A percentile compares a stretch with the other conserved stretches of the same genome.
These are phyloP conservation scores for Lonicera japonica DNA, from an alignment of 129 eudicot genomes.

Conservation along the genomic window DNA sequence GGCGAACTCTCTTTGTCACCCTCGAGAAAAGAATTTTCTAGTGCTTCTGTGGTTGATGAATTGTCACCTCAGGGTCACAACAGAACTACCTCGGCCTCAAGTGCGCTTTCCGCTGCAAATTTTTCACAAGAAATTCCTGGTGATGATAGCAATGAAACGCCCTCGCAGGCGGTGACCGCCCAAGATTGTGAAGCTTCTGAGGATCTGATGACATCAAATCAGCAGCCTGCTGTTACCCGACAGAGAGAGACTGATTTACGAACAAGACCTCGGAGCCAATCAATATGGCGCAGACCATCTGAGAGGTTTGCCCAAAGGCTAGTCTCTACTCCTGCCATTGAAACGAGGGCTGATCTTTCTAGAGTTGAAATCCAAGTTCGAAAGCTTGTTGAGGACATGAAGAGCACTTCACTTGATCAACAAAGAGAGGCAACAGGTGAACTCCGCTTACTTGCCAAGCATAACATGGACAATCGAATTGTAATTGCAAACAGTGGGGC, in stretches of 20 bases:
- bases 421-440: constrained; percentile 49
- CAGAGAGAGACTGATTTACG: constrained; percentile 53
- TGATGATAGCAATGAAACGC: constrained; percentile 41
- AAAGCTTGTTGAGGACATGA: constrained; percentile 56
- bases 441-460: constrained; percentile 67
- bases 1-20: constrained; percentile 27
- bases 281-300: constrained; percentile 66
- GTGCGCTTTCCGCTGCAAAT: constrained; percentile 38
- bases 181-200: constrained; percentile 49
- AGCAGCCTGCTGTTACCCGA: constrained; percentile 37
- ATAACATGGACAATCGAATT: constrained; percentile 76
- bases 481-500: constrained; percentile 70
- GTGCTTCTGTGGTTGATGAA: constrained; percentile 29
- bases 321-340: constrained; percentile 47
- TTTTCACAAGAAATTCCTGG: constrained; percentile 42
- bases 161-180: constrained; percentile 21
- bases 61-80: constrained; percentile 41
- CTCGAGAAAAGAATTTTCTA: constrained; percentile 25
- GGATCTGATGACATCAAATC: constrained; percentile 46
- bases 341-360: constrained; percentile 50
- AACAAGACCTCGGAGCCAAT: constrained; percentile 40
- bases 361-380: constrained; percentile 63
- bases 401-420: constrained; percentile 38
- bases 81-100: constrained; percentile 48
- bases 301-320: constrained; percentile 50